Base-by-base conservation (phyloP, 2,329 filamentous ascomycete genomes). In the Venturia oleaginea region DNA sequence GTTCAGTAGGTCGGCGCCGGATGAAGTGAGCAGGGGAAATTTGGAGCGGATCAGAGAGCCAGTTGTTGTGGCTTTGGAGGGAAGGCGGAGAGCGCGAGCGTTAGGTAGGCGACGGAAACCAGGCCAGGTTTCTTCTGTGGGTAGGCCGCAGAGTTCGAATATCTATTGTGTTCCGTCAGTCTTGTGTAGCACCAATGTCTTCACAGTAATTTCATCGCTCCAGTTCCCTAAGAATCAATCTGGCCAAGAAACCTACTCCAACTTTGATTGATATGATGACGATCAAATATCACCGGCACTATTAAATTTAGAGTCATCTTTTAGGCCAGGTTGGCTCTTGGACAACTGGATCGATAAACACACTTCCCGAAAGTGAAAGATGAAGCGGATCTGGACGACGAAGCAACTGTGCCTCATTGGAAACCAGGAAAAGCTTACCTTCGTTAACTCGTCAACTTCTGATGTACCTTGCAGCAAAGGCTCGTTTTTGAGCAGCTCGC, bases 381-480 rank as follows among this genome's bases (percentile, higher is more conserved):
- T 38, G 37, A 11, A 2, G 46, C 2, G 46, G n/a, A 24, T 17
- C n/a, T 48, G n/a, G 3, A 51, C 13, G 6, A 4, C 10, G 43
- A 22, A 27, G 24, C 46, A 17, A 17, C 46, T 30, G 8, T 27
- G 51, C 34, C n/a, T 60, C 15, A 4, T 60, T 27, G 19, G 13
- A 30, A 15, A 40, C 38, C 17, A 42, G 43, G 37, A 15, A 15
- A 5, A 59, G 69, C 71, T 69, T 73, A 82, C 80, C 75, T 87
- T 88, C 62, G 87, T 86, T 15, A 97, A 81, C 73, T 97, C 87
- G 72, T 96, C 91, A 65, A 96, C 92, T 77, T 99, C 94, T 76
- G 96, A 97, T 72, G 87, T 89, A 61, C 92, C 93, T 71, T 91
- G 91, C 0, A 99, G 80, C 1, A 97, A 75, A 0, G 93, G 91